Evolutionary conservation across 331 rosid genomes (phyloP), one percentile per base, ranked within the genome.

Genomic region (Stylosanthes scabra): DNA sequence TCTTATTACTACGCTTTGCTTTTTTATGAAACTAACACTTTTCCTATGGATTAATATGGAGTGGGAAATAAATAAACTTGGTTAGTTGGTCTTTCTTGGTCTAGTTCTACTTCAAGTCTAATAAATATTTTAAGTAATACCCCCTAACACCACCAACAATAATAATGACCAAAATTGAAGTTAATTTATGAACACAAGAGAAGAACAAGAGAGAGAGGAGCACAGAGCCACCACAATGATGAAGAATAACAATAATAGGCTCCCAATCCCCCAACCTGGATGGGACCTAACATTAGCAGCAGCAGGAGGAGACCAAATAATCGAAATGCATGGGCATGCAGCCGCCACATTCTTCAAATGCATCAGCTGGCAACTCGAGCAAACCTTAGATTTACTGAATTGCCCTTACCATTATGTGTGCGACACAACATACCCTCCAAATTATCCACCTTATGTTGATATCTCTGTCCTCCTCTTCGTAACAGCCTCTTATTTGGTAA

Each of bases 381-480:
- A 88, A 81, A 88, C 96, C 37, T 63, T 89, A 70, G 97, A 93
- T 42, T 80, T 87, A 74, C 70, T 77, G 59, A 81, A 42, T 62
- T 93, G 97, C 83, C 98, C 98, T 70, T 89, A 83, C 71, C 97
- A 93, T 77, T 93, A 93, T 76, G 87, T 78, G 71, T 93, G 98
- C 60, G 97, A 91, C 62, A 88, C 83, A 75, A 68, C 78, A 31
- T 85, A 93, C 57, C 88, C 97, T 13, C 80, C 86, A 56, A 81
- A 93, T 75, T 88, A 88, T 25, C 85, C 92, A 2, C 72, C 69
- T 20, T 31, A 58, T 2, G 82, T 88, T 70, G 98, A 93, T 71
- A 61, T 83, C 39, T 68, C 83, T 34, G 81, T 89, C 29, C 67
- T 88, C 15, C 74, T 81, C 62, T 89, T 91, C 78, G 81, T 87